Evolutionary conservation across 371 early-diverging fungal species (phyloP).

Genomic region (Rhizomucor pusillus): DNA sequence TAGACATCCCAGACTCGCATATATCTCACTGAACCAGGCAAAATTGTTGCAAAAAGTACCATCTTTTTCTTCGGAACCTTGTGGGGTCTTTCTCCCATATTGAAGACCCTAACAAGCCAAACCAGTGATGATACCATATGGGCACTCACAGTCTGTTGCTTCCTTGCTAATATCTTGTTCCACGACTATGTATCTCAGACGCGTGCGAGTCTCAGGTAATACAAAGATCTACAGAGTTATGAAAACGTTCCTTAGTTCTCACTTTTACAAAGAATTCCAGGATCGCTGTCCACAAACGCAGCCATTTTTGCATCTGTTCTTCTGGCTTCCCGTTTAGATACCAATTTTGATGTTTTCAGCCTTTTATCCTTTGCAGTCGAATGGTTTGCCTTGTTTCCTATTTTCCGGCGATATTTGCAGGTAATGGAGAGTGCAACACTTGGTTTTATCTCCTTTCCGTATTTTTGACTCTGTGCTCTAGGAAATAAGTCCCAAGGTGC

Average conservation of each 20-base stretch:
- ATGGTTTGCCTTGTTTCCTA: conserved; percentile 93
- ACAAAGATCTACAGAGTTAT: neutral
- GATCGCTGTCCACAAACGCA: conserved; percentile 91
- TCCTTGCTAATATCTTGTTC: conserved; percentile 83
- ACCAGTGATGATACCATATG: conserved; percentile 93
- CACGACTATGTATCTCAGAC: conserved; percentile 79
- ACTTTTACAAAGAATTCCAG: conserved; percentile 67
- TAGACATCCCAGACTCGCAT: neutral
- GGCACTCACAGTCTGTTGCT: conserved; percentile 83
- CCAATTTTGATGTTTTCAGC: conserved; percentile 86
- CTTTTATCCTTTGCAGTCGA: conserved; percentile 85
- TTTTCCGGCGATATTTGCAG: conserved; percentile 77
- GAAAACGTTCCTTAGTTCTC: neutral
- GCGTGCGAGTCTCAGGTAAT: conserved; percentile 49
- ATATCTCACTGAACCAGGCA: conserved; percentile 28
- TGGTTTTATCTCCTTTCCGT: neutral
- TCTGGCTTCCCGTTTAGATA: conserved; percentile 83
- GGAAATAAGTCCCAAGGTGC: conserved; percentile 57
- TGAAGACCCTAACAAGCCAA: conserved; percentile 89
- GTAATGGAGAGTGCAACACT: conserved; percentile 26
- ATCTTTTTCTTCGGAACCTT: conserved; percentile 76
- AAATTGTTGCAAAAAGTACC: conserved; percentile 69
- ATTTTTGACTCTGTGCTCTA: conserved; percentile 21
- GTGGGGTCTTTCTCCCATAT: conserved; percentile 86
- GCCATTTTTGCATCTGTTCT: conserved; percentile 95